A percentile compares a stretch with the other conserved stretches of the same genome.
phyloP scores from a whole-genome alignment of 495 filamentous ascomycete genomes.

The Lichenothelia convexa region DNA sequence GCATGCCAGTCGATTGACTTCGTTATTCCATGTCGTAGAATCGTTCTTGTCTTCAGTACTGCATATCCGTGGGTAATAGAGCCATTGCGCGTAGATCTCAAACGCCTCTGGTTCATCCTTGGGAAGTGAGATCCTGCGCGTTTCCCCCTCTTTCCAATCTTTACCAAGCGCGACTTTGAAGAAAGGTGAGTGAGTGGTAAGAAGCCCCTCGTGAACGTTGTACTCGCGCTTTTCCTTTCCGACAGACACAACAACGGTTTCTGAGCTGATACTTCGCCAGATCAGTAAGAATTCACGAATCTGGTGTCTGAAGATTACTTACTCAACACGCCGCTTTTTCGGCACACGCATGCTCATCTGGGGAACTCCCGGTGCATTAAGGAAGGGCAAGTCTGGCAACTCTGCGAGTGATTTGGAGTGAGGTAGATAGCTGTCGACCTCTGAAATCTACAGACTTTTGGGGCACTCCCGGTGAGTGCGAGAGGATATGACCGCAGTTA shows the following conservation, averaged over 20 bases:
- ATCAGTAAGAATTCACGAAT: neutral
- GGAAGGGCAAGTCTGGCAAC: too few species aligned
- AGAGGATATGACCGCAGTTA: too few species aligned
- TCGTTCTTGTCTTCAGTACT: neutral
- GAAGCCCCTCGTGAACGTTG: conserved; percentile 1
- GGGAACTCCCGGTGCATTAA: too few species aligned
- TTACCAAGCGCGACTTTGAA: conserved; percentile 1
- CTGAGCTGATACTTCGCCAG: neutral
- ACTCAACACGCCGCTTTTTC: too few species aligned
- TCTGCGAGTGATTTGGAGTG: too few species aligned
- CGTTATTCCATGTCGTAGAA: neutral
- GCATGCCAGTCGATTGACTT: neutral
- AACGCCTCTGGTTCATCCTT: neutral
- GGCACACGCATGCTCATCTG: too few species aligned
- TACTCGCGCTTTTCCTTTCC: neutral
- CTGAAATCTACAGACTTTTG: too few species aligned
- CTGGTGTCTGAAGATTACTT: too few species aligned
- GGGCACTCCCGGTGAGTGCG: too few species aligned
- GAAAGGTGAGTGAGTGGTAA: conserved; percentile 1
- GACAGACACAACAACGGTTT: conserved; percentile 3
- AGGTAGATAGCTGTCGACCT: too few species aligned
- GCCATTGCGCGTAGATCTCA: neutral
- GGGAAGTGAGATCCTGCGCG: conserved; percentile 1
- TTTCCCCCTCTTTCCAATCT: conserved; percentile 2
- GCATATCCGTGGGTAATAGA: neutral